Evolutionary conservation across 2,329 filamentous ascomycete genomes (phyloP).

Genomic region (Amauroascus niger): DNA sequence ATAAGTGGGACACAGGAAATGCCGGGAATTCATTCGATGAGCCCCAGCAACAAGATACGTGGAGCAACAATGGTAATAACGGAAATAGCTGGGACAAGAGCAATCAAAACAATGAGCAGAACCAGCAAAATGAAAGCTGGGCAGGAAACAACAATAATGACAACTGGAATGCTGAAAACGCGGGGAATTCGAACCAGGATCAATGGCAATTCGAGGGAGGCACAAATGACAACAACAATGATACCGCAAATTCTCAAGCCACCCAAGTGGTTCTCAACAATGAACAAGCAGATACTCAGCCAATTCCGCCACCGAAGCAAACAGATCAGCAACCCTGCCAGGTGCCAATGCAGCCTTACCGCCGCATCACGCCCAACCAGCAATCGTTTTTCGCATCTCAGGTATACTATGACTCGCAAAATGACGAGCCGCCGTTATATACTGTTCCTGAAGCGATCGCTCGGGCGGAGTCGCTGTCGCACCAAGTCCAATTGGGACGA

Average conservation of each 20-base stretch:
- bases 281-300: slow-evolving; percentile 2
- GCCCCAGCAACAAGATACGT: not conserved
- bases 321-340: slow-evolving; percentile 1
- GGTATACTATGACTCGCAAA: slow-evolving; percentile 6
- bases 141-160: not conserved
- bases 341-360: slow-evolving; percentile 6
- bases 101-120: not conserved
- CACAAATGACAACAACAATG: not conserved
- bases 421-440: slow-evolving; percentile 18
- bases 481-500: slow-evolving; percentile 26
- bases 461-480: slow-evolving; percentile 16
- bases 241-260: not conserved
- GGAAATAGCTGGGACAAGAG: not conserved
- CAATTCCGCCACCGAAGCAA: not conserved
- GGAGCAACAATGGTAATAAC: not conserved
- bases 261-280: not conserved
- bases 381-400: slow-evolving; percentile 13
- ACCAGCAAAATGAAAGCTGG: not conserved
- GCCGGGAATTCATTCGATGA: not conserved
- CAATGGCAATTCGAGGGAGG: not conserved
- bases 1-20: slow-evolving; percentile 2
- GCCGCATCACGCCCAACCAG: slow-evolving; percentile 1
- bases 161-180: not conserved
- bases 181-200: not conserved
- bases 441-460: slow-evolving; percentile 18